phyloP scores from a whole-genome alignment of 2,329 filamentous ascomycete species.

The Xylaria sp. region DNA sequence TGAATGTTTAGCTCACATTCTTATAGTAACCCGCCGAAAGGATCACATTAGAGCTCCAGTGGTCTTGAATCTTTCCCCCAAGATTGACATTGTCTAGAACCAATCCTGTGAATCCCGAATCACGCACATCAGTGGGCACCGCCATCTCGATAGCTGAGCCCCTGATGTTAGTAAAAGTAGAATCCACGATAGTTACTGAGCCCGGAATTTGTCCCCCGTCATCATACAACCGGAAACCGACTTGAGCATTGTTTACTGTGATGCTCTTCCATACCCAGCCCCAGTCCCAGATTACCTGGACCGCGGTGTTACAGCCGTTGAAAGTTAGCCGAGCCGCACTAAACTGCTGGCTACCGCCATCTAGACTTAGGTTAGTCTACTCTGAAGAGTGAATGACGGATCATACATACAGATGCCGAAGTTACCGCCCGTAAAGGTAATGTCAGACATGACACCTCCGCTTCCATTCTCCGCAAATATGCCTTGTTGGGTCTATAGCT shows the following conservation, averaged over 20 bases:
- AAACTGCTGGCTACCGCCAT: slow-evolving; percentile 49
- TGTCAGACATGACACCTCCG: slow-evolving; percentile 74
- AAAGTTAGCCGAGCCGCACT: slow-evolving; percentile 65
- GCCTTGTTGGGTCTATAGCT: slow-evolving; percentile 57
- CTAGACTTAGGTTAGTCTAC: slow-evolving; percentile 74
- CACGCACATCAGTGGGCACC: slow-evolving; percentile 5
- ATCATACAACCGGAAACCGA: slow-evolving; percentile 67
- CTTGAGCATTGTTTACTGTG: slow-evolving; percentile 69
- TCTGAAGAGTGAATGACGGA: slow-evolving; percentile 54
- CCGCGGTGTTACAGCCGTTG: slow-evolving; percentile 61
- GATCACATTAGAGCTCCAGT: slow-evolving; percentile 21
- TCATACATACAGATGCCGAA: slow-evolving; percentile 71
- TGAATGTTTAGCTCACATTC: slow-evolving; percentile 5
- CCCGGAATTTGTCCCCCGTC: slow-evolving; percentile 47
- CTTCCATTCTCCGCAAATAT: slow-evolving; percentile 72
- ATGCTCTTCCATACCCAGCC: slow-evolving; percentile 78
- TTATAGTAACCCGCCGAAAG: slow-evolving; percentile 27
- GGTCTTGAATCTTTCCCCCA: slow-evolving; percentile 24
- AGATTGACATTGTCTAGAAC: slow-evolving; percentile 30
- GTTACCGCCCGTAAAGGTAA: slow-evolving; percentile 78
- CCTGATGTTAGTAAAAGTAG: slow-evolving; percentile 19
- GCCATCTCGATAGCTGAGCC: slow-evolving; percentile 29
- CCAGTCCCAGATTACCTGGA: slow-evolving; percentile 81
- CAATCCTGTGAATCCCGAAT: slow-evolving; percentile 27
- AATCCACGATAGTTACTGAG: slow-evolving; percentile 23